Conservation (phyloP, 2,329 filamentous ascomycete genomes). For the Apiospora phragmitis region DNA sequence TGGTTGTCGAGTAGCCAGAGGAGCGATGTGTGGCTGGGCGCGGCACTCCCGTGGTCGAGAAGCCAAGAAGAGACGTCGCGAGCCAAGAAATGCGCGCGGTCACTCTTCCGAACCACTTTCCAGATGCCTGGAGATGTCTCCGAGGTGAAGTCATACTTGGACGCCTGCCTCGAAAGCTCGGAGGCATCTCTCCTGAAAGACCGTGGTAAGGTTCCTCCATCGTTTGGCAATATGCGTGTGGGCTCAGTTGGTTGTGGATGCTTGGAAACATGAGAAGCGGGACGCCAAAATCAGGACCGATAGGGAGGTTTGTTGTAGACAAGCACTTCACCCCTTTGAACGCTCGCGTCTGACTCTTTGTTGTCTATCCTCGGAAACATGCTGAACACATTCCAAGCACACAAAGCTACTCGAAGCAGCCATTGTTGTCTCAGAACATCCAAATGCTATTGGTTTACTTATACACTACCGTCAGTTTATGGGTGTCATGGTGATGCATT, state of each 20-base stretch:
- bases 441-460: background rate
- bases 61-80: conserved; percentile 28
- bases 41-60: conserved; percentile 12
- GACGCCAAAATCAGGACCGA: background rate
- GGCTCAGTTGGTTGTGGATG: background rate
- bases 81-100: conserved; percentile 29
- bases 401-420: background rate
- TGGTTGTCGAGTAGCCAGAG: conserved; percentile 20
- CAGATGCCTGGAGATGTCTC: conserved; percentile 28
- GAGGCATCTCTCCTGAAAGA: background rate
- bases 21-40: background rate
- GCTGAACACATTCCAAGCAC: background rate
- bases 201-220: background rate
- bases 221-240: background rate
- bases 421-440: background rate
- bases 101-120: conserved; percentile 26
- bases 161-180: conserved; percentile 3
- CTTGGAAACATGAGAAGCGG: background rate
- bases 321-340: background rate
- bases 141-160: conserved; percentile 29
- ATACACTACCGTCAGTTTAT: background rate
- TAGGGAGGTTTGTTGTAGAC: background rate
- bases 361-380: background rate
- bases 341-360: background rate
- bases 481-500: background rate